Base-by-base conservation (phyloP, 1,139 yeast genomes). In the Geotrichum reessii region DNA sequence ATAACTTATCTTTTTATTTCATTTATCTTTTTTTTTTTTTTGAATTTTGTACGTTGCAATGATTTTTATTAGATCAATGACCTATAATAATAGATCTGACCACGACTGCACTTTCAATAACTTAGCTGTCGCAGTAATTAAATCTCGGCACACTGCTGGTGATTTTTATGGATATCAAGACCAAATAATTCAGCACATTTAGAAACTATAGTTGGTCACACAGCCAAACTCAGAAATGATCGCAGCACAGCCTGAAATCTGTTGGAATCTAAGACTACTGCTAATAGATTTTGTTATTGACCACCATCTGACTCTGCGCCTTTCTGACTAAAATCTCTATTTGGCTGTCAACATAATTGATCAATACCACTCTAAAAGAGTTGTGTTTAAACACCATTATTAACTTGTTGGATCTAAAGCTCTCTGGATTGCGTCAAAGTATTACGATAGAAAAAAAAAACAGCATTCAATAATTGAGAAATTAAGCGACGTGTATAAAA, bases 351-450 rank as follows among this genome's bases (percentile, higher is more conserved):
- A 92, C 73, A 77, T 90, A 59, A 86, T 92, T 86, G 98, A 92
- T 74, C 77, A 98, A 63, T 91, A 89, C 73, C 81, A 92, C 80
- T 84, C 93, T 21, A 77, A 81, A 62, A 93, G 87, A 67, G 79
- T 82, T 55, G 95, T 91, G 44, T 89, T 87, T 66, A 82, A 91
- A 62, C 92, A 87, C 68, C 84, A 89, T 73, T 77, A 92, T 60
- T 98, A 92, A 76, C 78, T 92, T 61, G 82, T 92, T 53, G 98
- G 97, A 11, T 87, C 96, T 1, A 92, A 97, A 1, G 84, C 95
- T 25, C 74, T 92, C 64, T 90, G 91, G 74, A 88, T 92, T 65
- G 97, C 97, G 40, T 92, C 97, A 25, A 92, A 92, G 74, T 90
- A 88, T 71, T 97, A 92, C 74, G 98, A 92, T 71, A 87, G 87